These are phyloP conservation scores for Claviceps digitariae DNA, from an alignment of 2,329 filamentous ascomycete genomes.

Conservation along the genomic window DNA sequence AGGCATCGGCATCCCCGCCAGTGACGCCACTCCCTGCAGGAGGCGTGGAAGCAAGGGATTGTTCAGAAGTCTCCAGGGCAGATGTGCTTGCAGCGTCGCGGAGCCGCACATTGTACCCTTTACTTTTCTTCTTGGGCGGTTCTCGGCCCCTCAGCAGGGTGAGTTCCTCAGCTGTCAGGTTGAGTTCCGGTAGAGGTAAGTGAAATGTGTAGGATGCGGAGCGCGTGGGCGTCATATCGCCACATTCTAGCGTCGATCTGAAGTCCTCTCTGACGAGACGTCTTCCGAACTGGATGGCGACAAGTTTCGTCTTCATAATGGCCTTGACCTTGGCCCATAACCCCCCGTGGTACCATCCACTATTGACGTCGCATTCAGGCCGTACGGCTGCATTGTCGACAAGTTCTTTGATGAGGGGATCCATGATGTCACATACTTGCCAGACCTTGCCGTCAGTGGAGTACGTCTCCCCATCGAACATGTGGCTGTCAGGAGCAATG, in stretches of 20 bases:
- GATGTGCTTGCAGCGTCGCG: constrained; percentile 11
- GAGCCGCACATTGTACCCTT: constrained; percentile 21
- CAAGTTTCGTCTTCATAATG: constrained; percentile 79
- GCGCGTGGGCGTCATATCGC: constrained; percentile 21
- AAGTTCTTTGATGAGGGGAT: constrained; percentile 56
- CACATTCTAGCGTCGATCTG: constrained; percentile 19
- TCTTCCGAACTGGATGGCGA: constrained; percentile 46
- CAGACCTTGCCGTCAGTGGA: constrained; percentile 77
- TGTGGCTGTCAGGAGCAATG: constrained; percentile 42
- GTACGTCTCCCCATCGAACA: constrained; percentile 70
- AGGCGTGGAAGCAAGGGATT: constrained; percentile 6
- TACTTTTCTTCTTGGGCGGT: constrained; percentile 23
- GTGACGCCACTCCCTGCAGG: constrained; percentile 1
- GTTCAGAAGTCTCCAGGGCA: constrained; percentile 8
- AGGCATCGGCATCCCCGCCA: constrained; percentile 2
- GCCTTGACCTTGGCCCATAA: constrained; percentile 72
- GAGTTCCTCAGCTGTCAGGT: constrained; percentile 23
- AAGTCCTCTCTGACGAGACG: constrained; percentile 29
- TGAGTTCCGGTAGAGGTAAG: constrained; percentile 21
- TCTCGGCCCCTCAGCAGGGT: constrained; percentile 20
- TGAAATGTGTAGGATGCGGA: constrained; percentile 18
- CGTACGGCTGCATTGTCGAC: constrained; percentile 50
- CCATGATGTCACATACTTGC: constrained; percentile 86
- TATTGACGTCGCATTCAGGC: constrained; percentile 44
- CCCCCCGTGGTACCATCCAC: constrained; percentile 77